Base-by-base conservation (phyloP, 2,329 filamentous ascomycete species). In the Fusarium piperis region DNA sequence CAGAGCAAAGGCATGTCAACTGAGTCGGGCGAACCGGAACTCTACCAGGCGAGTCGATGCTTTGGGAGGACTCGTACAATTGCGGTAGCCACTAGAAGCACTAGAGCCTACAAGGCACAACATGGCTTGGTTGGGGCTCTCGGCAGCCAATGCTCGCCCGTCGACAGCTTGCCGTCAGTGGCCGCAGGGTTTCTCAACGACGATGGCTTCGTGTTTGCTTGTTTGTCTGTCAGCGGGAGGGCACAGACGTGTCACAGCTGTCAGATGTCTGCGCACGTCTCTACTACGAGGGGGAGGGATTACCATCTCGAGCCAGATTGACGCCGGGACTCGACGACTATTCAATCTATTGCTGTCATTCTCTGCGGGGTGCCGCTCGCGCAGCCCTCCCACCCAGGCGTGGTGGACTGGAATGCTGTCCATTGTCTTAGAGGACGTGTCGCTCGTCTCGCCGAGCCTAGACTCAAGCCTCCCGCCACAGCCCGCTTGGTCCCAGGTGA, bases 381-480 rank as follows among this genome's bases (percentile, higher is more conserved):
- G 71, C 58, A 60, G 68, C 38, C 62, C 64, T 48, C 26, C 44
- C 44, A 48, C 44, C 38, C 41, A 33, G 23, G 55, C 48, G 33
- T 23, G 48, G 16, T 52, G 33, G 60, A 72, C 74, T 77, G 73
- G 75, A 77, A 77, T 77, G 75, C 36, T 67, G 46, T n/a, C 51
- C 59, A 46, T 64, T 48, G 58, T 64, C 57, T 62, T 63, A 52
- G 52, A 51, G 60, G 65, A 62, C 55, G 62, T 62, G 59, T 71
- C 64, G 59, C 60, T 59, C 62, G 55, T 63, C 41, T 70, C 60
- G 65, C 53, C 46, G 63, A 75, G 75, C 72, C 75, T 71, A 74
- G 75, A 76, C 75, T 71, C 68, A 75, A 77, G 74, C 74, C 75
- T 73, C 64, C 72, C 74, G 75, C 75, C 75, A 77, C 75, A 63